Evolutionary conservation across 768 basidiomycete species (phyloP).

Genomic region (Leccinum pellstonianum): DNA sequence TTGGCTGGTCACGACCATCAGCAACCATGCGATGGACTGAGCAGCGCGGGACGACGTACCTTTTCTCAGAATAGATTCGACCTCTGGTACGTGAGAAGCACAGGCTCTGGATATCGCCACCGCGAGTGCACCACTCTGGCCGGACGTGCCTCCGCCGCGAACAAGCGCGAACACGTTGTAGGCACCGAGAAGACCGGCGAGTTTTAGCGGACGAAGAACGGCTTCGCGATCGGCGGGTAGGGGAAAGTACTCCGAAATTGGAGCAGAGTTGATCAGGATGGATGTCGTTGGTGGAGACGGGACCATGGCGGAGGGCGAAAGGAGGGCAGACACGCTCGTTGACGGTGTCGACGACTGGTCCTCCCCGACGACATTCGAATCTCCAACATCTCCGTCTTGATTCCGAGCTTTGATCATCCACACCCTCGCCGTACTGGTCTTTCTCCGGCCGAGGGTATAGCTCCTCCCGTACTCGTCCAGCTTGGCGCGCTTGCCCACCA

Average conservation of each 20-base stretch:
- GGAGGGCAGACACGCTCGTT: slow-evolving; percentile 15
- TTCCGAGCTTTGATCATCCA: slow-evolving; percentile 78
- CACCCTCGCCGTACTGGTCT: slow-evolving; percentile 86
- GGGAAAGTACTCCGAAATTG: slow-evolving; percentile 77
- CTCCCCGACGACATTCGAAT: neutral
- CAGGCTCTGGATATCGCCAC: slow-evolving; percentile 76
- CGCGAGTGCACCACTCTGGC: slow-evolving; percentile 87
- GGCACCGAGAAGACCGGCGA: slow-evolving; percentile 80
- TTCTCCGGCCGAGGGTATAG: slow-evolving; percentile 84
- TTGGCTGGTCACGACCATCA: slow-evolving; percentile 53
- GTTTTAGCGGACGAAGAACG: slow-evolving; percentile 77
- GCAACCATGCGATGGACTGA: neutral
- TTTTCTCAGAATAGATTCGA: slow-evolving; percentile 64
- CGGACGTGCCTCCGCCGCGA: slow-evolving; percentile 86
- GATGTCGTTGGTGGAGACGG: slow-evolving; percentile 51
- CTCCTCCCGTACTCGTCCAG: slow-evolving; percentile 80
- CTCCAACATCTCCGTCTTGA: slow-evolving; percentile 34
- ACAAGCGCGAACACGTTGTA: slow-evolving; percentile 78
- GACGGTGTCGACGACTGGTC: neutral
- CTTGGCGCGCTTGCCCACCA: slow-evolving; percentile 52
- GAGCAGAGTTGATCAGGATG: slow-evolving; percentile 83
- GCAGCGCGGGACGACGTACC: slow-evolving; percentile 41
- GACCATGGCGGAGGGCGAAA: slow-evolving; percentile 18
- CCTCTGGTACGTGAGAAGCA: slow-evolving; percentile 65
- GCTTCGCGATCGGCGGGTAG: slow-evolving; percentile 74